Base-by-base conservation (phyloP, 495 filamentous ascomycete genomes). In the Cladorrhinum samala region DNA sequence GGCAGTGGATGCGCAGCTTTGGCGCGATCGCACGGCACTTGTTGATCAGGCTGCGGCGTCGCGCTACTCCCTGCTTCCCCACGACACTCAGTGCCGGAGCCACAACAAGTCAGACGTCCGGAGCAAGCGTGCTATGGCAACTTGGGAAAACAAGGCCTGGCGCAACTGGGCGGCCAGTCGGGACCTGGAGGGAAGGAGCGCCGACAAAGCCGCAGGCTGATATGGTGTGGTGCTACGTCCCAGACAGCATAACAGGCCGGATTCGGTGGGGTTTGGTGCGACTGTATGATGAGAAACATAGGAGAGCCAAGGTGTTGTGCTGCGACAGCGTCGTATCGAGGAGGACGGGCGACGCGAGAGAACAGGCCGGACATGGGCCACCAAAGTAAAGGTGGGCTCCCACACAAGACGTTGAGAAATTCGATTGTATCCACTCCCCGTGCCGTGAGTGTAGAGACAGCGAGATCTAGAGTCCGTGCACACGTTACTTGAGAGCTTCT, bases 171-270 rank as follows among this genome's bases (percentile, higher is more conserved):
- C 23, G 52, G 50, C 20, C 24, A 54, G 40, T 57, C 50, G 52
- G n/a, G 56, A 49, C 56, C 40, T 56, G 49, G 59, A 55, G 72
- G 73, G 64, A 73, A 70, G 59, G 54, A 64, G 62, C 66, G 63
- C 73, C 73, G 73, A 75, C 72, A 60, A 69, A 69, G 70, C 72
- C 72, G 69, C 66, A 75, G 73, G 69, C 73, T 75, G 73, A 73
- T 73, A 61, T 68, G 61, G 64, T 68, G 68, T 60, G 60, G 65
- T 63, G 41, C 53, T 16, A 57, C 52, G 47, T 54, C 48, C 43
- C 53, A 53, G 38, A 49, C 53, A 46, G 49, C 49, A 61, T 36
- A 47, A 53, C 54, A 53, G 40, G 50, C 56, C 50, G 52, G 52
- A 37, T 54, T 51, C 52, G 55, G 55, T 61, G 60, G 64, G 58